Evolutionary conservation across 192 early-diverging fungal genomes (phyloP), one percentile per base, ranked within the genome.

Genomic region (Coemansia erecta): DNA sequence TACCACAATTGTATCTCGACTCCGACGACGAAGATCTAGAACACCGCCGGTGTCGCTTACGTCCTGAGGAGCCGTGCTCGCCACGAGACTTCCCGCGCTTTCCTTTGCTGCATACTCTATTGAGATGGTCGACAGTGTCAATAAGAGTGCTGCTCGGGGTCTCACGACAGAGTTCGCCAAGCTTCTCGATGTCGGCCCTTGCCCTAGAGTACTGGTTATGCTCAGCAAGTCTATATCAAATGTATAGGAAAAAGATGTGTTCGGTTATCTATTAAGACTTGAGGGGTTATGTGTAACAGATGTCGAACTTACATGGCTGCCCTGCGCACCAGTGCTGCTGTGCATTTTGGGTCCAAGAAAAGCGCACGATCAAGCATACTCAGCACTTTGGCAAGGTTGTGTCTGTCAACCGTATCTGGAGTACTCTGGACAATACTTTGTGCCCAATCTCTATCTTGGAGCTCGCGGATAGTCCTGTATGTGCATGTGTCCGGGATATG

Each of bases 361-460:
- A 68, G 12, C 3, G 66, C 66, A 37, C 52, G 66, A 35, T 57
- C 21, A 12, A 68, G 48, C 59, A 50, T 68, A 49, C 18, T 44
- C 13, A 68, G 22, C 15, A 44, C 45, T 10, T 56, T 41, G 22
- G 17, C 26, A 6, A 13, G 42, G 31, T 43, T 22, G 43, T 33
- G 5, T 5, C 53, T 14, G 21, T 46, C 28, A 28, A 11, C 42
- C 15, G 31, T 37, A 4, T 57, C 55, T 39, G 60, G 56, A 14
- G 51, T 15, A 28, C 66, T 68, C 48, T 58, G 46, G n/a, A 55
- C 66, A 19, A 68, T 62, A 55, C 41, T 56, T 8, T 52, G 13
- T 9, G 66, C 66, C 66, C 66, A 62, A 24, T 62, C 60, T n/a
- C 33, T 50, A 43, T 68, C 56, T 15, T 68, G 66, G 9, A 52